Evolutionary conservation across 106 monocot genomes (phyloP), one percentile per base, ranked within the genome.

Genomic region (Apostasia shenzhenica): DNA sequence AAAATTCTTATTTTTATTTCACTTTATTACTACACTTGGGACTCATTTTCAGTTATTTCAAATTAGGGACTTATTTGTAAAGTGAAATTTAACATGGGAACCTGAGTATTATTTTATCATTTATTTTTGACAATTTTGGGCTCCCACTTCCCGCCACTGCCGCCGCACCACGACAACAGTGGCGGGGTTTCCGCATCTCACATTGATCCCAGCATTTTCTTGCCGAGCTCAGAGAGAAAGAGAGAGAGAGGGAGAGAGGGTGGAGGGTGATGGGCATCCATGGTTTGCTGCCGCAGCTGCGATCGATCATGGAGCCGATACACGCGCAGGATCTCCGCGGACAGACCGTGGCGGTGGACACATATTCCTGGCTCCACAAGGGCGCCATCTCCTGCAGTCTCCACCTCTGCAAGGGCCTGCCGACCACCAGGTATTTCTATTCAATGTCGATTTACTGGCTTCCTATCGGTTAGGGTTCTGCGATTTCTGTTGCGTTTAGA

Each of bases 281-380:
- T 12, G 95, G 95, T 3, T 67, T 97, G 73, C 84, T 97, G 12
- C 95, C 95, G 1, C 80, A 75, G 84, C 80, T 97, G 76, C 89
- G 87, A 77, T 92, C 95, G 57, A 97, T 86, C 69, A 97, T 89
- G 92, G 63, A 63, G 65, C 92, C 95, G 4, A 81, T 97, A 59
- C 69, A 76, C 72, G 75, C 86, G 45, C 80, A 92, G 82, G 86
- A 89, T 62, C 84, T 97, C 59, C 67, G 68, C 10, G 95, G 89
- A 9, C 74, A 82, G 61, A 82, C 75, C 55, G 95, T 97, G 51
- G 95, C 95, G 68, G 82, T 97, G 37, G 95, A 97, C 75, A 92
- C 95, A 55, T 97, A 97, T 59, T 97, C 92, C 2, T 97, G 95
- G 95, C 95, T 97, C 56, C 95, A 97, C 89, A 97, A 97, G 75